These are phyloP conservation scores for Solanum raphanifolium DNA, from an alignment of 257 asterid species.

Conservation along the genomic window DNA sequence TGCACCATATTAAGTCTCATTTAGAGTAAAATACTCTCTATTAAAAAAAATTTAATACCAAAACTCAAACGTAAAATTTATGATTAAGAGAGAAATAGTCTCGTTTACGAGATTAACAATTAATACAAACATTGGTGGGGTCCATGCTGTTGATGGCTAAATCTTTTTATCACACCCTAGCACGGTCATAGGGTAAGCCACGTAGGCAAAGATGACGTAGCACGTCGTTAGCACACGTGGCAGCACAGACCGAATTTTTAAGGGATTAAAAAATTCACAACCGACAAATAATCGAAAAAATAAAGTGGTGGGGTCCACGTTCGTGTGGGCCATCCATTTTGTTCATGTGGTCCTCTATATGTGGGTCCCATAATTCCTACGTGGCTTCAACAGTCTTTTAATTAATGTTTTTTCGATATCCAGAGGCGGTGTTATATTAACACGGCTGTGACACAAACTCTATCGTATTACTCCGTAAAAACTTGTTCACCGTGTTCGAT, in stretches of 20 bases:
- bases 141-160: neutral
- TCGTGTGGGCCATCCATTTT: neutral
- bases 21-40: too few species aligned
- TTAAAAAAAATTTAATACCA: rapidly evolving
- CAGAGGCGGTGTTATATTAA: slow-evolving; percentile 12
- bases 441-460: slow-evolving; percentile 4
- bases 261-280: slow-evolving; percentile 11
- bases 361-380: neutral
- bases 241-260: slow-evolving; percentile 3
- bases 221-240: slow-evolving; percentile 25
- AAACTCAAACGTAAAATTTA: too few species aligned
- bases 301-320: slow-evolving; percentile 33
- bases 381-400: neutral
- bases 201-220: slow-evolving; percentile 28
- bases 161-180: neutral
- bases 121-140: neutral
- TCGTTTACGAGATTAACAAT: neutral
- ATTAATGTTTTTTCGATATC: neutral
- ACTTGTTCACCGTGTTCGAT: neutral
- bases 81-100: neutral
- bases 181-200: slow-evolving; percentile 24
- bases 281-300: slow-evolving; percentile 24
- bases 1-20: too few species aligned
- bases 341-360: neutral
- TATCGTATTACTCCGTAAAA: neutral